Conservation (phyloP, 2,329 filamentous ascomycete genomes). For the Penicillium sp. region DNA sequence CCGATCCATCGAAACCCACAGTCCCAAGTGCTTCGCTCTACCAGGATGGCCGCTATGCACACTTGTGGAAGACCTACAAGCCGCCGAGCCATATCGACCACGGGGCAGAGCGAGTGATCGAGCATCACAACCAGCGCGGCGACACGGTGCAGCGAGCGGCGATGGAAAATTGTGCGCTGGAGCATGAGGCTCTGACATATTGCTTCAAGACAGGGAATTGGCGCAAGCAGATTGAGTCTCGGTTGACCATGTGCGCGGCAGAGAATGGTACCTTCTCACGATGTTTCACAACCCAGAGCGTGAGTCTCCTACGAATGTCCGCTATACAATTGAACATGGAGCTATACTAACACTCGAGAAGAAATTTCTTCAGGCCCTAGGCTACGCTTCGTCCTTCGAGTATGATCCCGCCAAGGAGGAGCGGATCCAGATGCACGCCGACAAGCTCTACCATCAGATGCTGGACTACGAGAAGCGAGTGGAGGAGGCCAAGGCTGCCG, state of each 20-base stretch:
- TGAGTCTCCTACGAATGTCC: constrained; percentile 40
- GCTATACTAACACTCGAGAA: constrained; percentile 32
- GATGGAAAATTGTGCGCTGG: constrained; percentile 86
- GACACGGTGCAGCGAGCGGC: constrained; percentile 72
- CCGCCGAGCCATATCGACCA: constrained; percentile 64
- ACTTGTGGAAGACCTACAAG: constrained; percentile 89
- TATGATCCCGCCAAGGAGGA: constrained; percentile 68
- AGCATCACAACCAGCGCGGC: constrained; percentile 78
- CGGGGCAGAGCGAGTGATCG: constrained; percentile 76
- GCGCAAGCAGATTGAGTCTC: constrained; percentile 51
- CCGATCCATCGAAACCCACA: constrained; percentile 31
- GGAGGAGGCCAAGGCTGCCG: constrained; percentile 52
- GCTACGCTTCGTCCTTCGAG: constrained; percentile 69
- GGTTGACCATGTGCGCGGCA: constrained; percentile 71
- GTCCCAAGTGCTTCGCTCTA: constrained; percentile 55
- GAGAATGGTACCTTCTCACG: constrained; percentile 75
- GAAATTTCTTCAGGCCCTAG: constrained; percentile 85
- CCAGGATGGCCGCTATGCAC: constrained; percentile 69
- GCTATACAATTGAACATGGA: neutral
- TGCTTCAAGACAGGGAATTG: constrained; percentile 73
- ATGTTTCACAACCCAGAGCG: constrained; percentile 84
- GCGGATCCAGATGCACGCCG: constrained; percentile 91
- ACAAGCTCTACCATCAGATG: constrained; percentile 84
- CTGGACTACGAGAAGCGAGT: constrained; percentile 71
- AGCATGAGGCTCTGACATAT: constrained; percentile 74